A percentile compares a stretch with the other conserved stretches of the same genome.
Conservation (phyloP, 2,329 filamentous ascomycete species). For the Fusarium euwallaceae region DNA sequence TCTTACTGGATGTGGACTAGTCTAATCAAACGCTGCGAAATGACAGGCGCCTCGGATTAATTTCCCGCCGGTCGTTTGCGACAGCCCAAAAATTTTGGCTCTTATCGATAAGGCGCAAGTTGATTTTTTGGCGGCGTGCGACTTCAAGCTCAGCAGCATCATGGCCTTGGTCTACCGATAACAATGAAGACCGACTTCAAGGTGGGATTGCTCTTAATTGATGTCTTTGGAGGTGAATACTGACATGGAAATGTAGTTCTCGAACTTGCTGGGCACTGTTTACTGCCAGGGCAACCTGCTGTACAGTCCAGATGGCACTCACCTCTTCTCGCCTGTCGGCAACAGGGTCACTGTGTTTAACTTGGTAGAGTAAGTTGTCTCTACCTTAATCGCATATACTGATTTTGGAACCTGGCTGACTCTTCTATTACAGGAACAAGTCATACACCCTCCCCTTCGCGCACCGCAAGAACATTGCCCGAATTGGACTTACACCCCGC, state of each 20-base stretch:
- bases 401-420: conserved; percentile 48
- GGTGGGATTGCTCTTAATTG: conserved; percentile 63
- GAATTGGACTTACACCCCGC: conserved; percentile 87
- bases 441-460: conserved; percentile 89
- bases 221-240: not conserved
- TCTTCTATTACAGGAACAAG: conserved; percentile 74
- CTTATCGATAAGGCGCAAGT: conserved; percentile 54
- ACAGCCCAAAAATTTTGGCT: conserved; percentile 45
- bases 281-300: conserved; percentile 98
- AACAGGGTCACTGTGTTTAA: conserved; percentile 97
- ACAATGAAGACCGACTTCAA: conserved; percentile 99
- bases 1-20: conserved; percentile 39
- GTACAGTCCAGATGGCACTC: conserved; percentile 96
- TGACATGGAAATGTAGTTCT: conserved; percentile 74
- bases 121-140: conserved; percentile 49
- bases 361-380: conserved; percentile 81
- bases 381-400: not conserved
- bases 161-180: conserved; percentile 61
- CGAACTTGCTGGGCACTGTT: conserved; percentile 96
- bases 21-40: not conserved
- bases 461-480: conserved; percentile 92
- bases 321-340: conserved; percentile 94
- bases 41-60: conserved; percentile 50
- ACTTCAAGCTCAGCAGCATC: conserved; percentile 44
- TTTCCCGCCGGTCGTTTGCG: conserved; percentile 47